These are phyloP conservation scores for Talaromyces liani DNA, from an alignment of 495 filamentous ascomycete species.

Conservation along the genomic window DNA sequence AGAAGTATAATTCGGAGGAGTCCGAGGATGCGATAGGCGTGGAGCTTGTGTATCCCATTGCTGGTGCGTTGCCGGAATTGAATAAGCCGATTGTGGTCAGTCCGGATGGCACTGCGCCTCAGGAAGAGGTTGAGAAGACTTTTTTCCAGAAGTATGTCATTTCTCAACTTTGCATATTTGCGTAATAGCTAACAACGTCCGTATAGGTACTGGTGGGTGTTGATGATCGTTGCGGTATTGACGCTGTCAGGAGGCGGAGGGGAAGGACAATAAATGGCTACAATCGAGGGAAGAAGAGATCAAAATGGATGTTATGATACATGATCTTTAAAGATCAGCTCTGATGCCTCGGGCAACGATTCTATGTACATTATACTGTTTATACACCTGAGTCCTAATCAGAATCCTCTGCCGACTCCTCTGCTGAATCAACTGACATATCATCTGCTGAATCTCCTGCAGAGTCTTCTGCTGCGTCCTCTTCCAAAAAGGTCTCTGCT, in stretches of 20 bases:
- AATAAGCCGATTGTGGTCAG: slow-evolving; percentile 35
- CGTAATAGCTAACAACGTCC: neutral
- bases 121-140: slow-evolving; percentile 32
- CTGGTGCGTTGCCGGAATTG: slow-evolving; percentile 29
- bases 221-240: slow-evolving; percentile 33
- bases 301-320: neutral
- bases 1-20: slow-evolving; percentile 10
- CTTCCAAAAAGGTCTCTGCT: neutral
- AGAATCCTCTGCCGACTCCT: neutral
- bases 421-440: neutral
- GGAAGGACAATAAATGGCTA: slow-evolving; percentile 7
- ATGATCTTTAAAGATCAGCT: neutral
- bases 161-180: neutral
- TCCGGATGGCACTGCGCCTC: slow-evolving; percentile 29
- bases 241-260: slow-evolving; percentile 37
- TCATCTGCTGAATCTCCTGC: neutral
- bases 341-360: neutral
- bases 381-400: neutral
- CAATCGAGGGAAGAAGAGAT: neutral
- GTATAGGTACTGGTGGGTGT: slow-evolving; percentile 41
- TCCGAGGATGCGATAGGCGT: slow-evolving; percentile 15
- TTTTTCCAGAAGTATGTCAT: slow-evolving; percentile 40
- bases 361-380: neutral
- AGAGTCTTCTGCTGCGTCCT: neutral
- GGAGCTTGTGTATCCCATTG: slow-evolving; percentile 20